Evolutionary conservation across 805 yeast genomes (phyloP), one percentile per base, ranked within the genome.

Genomic region (Zygosaccharomyces kombuchaensis): DNA sequence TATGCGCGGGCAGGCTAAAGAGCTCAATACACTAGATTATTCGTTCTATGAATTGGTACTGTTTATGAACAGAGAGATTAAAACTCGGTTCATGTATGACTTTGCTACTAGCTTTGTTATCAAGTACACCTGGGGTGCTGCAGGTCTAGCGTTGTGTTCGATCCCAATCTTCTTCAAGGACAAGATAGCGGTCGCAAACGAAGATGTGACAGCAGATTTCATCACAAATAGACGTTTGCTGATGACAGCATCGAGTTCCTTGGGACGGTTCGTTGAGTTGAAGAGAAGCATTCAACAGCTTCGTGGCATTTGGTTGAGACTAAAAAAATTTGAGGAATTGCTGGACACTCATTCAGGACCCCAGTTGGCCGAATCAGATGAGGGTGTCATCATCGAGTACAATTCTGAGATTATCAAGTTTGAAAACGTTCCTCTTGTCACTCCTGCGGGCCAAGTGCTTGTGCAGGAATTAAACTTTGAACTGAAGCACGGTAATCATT

Each of bases 51-150:
- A 84, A 51, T 72, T 89, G 54, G 93, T 86, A 53, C 72, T 82
- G 49, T 91, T 89, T 65, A 74, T 83, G 53, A 79, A 84, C 57
- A 77, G 81, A 67, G 90, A 85, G 59, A 76, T 84, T 52, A 78
- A 85, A 67, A 82, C 86, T 55, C 75, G 83, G 69, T 82, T 91
- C 23, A 64, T 84, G 21, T 91, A 89, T 66, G 89, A 89, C 59
- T 77, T 87, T 54, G 85, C 91, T 1, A 93, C 91, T 54, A 87
- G 84, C 40, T 90, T 89, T 57, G 81, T 88, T 44, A 90, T 90
- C 50, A 90, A 90, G 68, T 90, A 90, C 66, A 79, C 88, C 40
- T 84, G 96, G 90, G 98, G 98, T 51, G 98, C 96, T 2, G 87
- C 93, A 26, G 98, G 98, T 9, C 74, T 90, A 48, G 78, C 82